Conservation (phyloP, 2,329 filamentous ascomycete species). For the Zasmidium angulare region DNA sequence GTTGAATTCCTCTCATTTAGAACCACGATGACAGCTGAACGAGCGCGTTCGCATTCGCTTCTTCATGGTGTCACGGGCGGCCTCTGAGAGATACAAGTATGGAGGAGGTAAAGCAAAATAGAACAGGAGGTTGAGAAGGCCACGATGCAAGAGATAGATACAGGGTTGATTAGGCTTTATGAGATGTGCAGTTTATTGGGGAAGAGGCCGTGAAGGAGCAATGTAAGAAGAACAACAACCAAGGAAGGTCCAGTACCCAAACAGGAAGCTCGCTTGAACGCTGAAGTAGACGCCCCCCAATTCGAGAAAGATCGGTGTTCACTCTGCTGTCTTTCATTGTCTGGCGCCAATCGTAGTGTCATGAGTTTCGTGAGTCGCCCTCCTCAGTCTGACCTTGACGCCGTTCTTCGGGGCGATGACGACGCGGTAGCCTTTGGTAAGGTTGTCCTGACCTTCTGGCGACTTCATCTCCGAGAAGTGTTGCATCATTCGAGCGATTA, state of each 20-base stretch:
- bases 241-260: no score
- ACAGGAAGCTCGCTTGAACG: no score
- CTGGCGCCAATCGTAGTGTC: not conserved
- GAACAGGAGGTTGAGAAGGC: no score
- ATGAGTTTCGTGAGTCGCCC: not conserved
- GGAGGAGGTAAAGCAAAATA: not conserved
- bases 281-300: no score
- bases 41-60: not conserved
- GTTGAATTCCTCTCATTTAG: no score
- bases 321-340: no score
- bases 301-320: no score
- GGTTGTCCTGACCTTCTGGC: conserved; percentile 19
- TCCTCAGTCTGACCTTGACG: conserved; percentile 22
- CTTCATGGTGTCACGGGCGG: not conserved
- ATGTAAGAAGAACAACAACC: no score
- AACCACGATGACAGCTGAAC: not conserved
- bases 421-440: conserved; percentile 22
- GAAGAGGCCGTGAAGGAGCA: no score
- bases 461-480: conserved; percentile 17
- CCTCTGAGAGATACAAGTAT: not conserved
- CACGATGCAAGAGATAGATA: no score
- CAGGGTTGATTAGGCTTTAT: no score
- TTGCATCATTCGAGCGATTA: conserved; percentile 21
- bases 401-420: conserved; percentile 24
- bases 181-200: no score